Conservation (phyloP, 306 rosid species). For the Sophora flavescens region DNA sequence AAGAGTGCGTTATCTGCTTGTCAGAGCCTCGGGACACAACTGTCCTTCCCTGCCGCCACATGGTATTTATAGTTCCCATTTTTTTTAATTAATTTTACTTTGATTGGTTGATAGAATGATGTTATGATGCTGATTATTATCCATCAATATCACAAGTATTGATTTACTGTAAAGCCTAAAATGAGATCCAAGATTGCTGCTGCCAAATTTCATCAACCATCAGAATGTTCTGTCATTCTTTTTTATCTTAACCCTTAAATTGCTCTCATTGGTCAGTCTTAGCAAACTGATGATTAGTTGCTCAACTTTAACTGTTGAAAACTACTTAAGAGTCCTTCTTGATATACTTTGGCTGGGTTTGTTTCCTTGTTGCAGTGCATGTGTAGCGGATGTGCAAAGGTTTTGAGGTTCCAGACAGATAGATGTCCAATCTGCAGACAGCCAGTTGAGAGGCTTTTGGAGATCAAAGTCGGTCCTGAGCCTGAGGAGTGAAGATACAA, state of each 20-base stretch:
- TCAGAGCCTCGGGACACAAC: conserved; percentile 97
- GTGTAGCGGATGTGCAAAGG: conserved; percentile 96
- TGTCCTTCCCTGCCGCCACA: conserved; percentile 98
- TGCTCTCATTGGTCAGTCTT: neutral
- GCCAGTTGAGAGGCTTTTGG: conserved; percentile 95
- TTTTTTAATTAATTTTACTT: conserved; percentile 25
- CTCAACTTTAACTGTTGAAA: conserved; percentile 8
- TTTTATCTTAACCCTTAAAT: neutral
- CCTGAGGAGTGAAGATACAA: conserved; percentile 60
- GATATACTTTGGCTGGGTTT: conserved; percentile 29
- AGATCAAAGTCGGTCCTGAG: conserved; percentile 78
- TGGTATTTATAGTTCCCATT: conserved; percentile 66
- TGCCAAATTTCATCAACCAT: conserved; percentile 11
- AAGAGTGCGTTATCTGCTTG: conserved; percentile 97
- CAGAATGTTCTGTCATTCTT: neutral
- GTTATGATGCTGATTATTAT: conserved; percentile 28
- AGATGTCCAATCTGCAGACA: conserved; percentile 98
- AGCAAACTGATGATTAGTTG: conserved; percentile 12
- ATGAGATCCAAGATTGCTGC: conserved; percentile 9
- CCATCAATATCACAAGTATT: conserved; percentile 12
- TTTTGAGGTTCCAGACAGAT: conserved; percentile 85
- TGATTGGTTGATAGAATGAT: conserved; percentile 29
- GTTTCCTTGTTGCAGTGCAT: conserved; percentile 72
- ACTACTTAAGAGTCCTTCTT: conserved; percentile 5
- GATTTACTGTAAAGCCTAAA: conserved; percentile 18